phyloP scores from a whole-genome alignment of 805 yeast species.

The Candida maris region DNA sequence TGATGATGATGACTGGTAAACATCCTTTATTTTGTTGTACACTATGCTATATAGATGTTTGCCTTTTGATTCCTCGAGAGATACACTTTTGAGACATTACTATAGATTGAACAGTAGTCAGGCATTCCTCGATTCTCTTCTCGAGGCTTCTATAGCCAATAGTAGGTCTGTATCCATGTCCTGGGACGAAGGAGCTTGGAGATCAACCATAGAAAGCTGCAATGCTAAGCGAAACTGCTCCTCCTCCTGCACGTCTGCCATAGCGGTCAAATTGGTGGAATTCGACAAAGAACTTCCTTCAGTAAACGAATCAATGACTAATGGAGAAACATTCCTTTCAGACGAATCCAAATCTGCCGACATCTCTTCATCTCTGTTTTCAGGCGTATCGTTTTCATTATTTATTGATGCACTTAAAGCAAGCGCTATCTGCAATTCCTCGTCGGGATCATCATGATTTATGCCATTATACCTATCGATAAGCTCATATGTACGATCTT shows the following conservation, averaged over 20 bases:
- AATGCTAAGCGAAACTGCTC: conserved; percentile 20
- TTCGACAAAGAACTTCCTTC: neutral
- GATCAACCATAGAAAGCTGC: conserved; percentile 19
- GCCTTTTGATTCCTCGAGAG: too few species aligned
- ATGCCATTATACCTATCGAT: conserved; percentile 47
- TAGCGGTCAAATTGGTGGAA: neutral
- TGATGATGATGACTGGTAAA: conserved; percentile 51
- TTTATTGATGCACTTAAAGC: conserved; percentile 37
- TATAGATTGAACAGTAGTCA: neutral
- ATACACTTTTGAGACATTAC: too few species aligned
- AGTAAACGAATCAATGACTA: conserved; percentile 1
- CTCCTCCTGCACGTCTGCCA: conserved; percentile 4
- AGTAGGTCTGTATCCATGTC: conserved; percentile 13
- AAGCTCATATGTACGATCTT: conserved; percentile 21
- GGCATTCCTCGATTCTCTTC: conserved; percentile 4
- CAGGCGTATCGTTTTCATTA: conserved; percentile 2
- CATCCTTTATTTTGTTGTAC: neutral
- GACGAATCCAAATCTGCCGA: too few species aligned
- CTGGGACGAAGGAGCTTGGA: neutral
- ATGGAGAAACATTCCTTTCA: too few species aligned
- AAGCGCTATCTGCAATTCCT: conserved; percentile 39
- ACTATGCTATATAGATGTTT: neutral
- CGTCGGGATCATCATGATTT: conserved; percentile 35
- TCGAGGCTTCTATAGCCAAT: conserved; percentile 15
- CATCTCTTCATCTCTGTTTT: conserved; percentile 32